Base-by-base conservation (phyloP, 768 basidiomycete species). In the Boletus huronensis region DNA sequence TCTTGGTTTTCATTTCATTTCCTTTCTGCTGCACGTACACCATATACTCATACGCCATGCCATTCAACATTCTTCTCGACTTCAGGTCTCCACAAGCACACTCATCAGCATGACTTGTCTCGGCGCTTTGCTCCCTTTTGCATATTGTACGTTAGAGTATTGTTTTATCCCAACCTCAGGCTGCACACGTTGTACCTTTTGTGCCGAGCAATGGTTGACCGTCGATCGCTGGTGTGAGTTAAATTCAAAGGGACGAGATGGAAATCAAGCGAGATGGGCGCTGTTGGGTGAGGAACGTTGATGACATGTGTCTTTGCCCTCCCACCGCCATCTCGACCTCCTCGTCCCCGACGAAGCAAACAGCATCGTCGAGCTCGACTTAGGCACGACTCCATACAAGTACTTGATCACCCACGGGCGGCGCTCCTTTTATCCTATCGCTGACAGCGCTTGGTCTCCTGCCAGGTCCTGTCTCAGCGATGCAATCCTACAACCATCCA, bases 111-210 rank as follows among this genome's bases (percentile, higher is more conserved):
- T 70, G 50, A 61, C 52, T 50, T 56, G 47, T 52, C 47, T 50
- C 51, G 23, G 49, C 58, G 60, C 49, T 60, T 55, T 47, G 55
- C 62, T 59, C 48, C 62, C 62, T 51, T 65, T 63, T 68, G 76
- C 75, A 78, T 66, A 66, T 67, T 81, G 78, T 81, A 81, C 70
- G 66, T 62, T 76, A 71, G 67, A 65, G 60, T 77, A 75, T 73
- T 44, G 44, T 58, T 49, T 58, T 67, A 50, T 60, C 43, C 50
- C 46, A 50, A 50, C 36, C 19, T n/a, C n/a, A n/a, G n/a, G n/a
- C n/a, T 39, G 51, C 50, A 41, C 43, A 26, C 52, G 48, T 58
- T 58, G 63, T 67, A 52, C 54, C 19, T 19, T 9, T 52, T 32
- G 38, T 42, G 41, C 38, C 14, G 9, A 50, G 43, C 49, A 35